phyloP scores from a whole-genome alignment of 148 eudicot species.

The Oxyria digyna region DNA sequence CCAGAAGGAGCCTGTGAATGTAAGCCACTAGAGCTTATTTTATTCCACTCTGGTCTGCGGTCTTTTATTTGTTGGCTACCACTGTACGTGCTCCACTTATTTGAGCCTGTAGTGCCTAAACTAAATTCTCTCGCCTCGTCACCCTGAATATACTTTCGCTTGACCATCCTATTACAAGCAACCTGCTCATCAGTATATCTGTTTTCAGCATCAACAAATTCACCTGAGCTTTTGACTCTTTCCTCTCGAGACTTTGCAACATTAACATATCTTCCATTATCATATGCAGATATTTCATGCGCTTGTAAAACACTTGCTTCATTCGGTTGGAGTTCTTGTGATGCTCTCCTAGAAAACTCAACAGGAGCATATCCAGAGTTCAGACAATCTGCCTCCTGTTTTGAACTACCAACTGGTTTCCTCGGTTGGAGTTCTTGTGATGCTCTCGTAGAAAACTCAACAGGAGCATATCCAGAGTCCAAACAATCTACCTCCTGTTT shows the following conservation, averaged over 20 bases:
- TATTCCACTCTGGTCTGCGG: slow-evolving; percentile 17
- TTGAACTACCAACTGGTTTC: slow-evolving; percentile 11
- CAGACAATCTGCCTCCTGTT: slow-evolving; percentile 18
- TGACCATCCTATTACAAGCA: slow-evolving; percentile 11
- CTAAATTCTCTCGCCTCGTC: slow-evolving; percentile 15
- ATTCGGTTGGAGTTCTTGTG: slow-evolving; percentile 13
- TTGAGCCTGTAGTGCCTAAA: slow-evolving; percentile 9
- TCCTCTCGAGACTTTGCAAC: slow-evolving; percentile 16
- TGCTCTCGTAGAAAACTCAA: slow-evolving; percentile 17
- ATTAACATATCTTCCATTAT: slow-evolving; percentile 18
- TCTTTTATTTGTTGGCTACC: slow-evolving; percentile 11
- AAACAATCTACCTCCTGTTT: slow-evolving; percentile 18
- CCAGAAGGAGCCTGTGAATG: slow-evolving; percentile 13
- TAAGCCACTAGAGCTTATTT: slow-evolving; percentile 13
- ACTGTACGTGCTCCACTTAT: slow-evolving; percentile 4
- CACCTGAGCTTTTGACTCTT: slow-evolving; percentile 18
- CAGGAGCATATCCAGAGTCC: slow-evolving; percentile 18
- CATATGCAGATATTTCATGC: slow-evolving; percentile 18
- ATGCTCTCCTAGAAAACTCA: slow-evolving; percentile 18
- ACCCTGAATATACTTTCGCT: slow-evolving; percentile 17
- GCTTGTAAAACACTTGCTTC: slow-evolving; percentile 16
- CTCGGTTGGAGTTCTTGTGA: slow-evolving; percentile 14
- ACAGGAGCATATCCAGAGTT: slow-evolving; percentile 17
- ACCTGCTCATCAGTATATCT: slow-evolving; percentile 12
- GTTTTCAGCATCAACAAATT: slow-evolving; percentile 11